A percentile compares a stretch with the other conserved stretches of the same genome.
These are phyloP conservation scores for Diaporthe citriasiana DNA, from an alignment of 2,329 filamentous ascomycete species.

Conservation along the genomic window DNA sequence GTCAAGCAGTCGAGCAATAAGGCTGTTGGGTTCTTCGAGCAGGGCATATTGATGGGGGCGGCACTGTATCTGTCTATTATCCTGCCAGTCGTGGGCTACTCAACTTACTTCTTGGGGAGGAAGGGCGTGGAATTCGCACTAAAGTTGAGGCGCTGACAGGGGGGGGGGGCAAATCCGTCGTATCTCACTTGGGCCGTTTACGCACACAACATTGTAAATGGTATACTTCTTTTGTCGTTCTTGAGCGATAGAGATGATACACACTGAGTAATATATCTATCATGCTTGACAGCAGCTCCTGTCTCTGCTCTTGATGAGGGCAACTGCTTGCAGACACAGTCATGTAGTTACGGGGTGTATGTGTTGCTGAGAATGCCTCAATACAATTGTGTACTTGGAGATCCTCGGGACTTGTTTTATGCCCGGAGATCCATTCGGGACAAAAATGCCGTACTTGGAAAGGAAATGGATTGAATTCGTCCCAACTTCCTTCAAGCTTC, in stretches of 20 bases:
- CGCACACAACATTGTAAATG: neutral
- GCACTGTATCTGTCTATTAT: slow-evolving; percentile 47
- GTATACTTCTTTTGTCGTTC: neutral
- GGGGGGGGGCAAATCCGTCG: too few relatives aligned
- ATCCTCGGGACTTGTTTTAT: neutral
- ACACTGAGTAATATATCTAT: neutral
- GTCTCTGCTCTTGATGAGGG: neutral
- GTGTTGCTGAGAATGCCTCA: neutral
- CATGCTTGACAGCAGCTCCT: neutral
- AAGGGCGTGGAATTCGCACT: slow-evolving; percentile 40
- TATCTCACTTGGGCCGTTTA: neutral
- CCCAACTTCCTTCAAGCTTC: neutral
- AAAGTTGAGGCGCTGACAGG: slow-evolving; percentile 18
- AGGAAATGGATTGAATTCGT: neutral
- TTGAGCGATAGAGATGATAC: neutral
- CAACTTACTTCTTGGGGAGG: slow-evolving; percentile 42
- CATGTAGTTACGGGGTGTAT: neutral
- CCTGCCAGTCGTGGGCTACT: slow-evolving; percentile 44
- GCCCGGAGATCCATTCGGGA: neutral
- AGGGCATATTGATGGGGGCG: slow-evolving; percentile 58
- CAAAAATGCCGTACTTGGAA: neutral
- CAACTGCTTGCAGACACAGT: neutral
- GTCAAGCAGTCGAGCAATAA: slow-evolving; percentile 51
- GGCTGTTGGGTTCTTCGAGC: slow-evolving; percentile 62
- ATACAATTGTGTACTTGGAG: neutral